Evolutionary conservation across 345 rosid genomes (phyloP).

Genomic region (Corymbia maculata): DNA sequence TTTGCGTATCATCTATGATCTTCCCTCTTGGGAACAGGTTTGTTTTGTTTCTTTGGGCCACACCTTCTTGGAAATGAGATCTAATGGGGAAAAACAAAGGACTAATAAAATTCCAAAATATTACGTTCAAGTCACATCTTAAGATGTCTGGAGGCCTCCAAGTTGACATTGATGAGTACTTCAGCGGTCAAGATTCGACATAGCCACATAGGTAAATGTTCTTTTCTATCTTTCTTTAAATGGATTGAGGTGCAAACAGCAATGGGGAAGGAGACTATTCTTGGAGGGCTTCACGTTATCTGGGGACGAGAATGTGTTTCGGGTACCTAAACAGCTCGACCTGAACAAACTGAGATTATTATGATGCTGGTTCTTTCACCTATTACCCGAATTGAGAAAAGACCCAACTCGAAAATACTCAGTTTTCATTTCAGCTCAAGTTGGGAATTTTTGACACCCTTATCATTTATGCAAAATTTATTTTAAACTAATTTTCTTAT

Average conservation of each 20-base stretch:
- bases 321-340: background rate
- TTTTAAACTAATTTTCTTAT: background rate
- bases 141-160: background rate
- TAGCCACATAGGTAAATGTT: background rate
- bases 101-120: background rate
- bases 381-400: background rate
- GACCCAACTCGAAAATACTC: background rate
- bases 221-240: background rate
- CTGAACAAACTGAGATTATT: too few species aligned
- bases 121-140: background rate
- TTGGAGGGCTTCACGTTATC: background rate
- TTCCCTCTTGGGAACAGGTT: background rate
- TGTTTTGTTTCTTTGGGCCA: background rate
- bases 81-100: background rate
- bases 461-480: background rate
- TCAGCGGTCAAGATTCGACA: background rate
- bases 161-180: background rate
- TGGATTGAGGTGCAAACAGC: background rate
- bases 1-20: background rate
- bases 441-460: background rate
- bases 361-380: background rate
- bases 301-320: background rate
- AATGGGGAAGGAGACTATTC: background rate
- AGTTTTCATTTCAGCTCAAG: background rate
- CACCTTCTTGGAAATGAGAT: background rate